Percentiles rank a stretch among this genome's conserved stretches.
phyloP scores from a whole-genome alignment of 257 asterid genomes.

The Lycium barbarum region DNA sequence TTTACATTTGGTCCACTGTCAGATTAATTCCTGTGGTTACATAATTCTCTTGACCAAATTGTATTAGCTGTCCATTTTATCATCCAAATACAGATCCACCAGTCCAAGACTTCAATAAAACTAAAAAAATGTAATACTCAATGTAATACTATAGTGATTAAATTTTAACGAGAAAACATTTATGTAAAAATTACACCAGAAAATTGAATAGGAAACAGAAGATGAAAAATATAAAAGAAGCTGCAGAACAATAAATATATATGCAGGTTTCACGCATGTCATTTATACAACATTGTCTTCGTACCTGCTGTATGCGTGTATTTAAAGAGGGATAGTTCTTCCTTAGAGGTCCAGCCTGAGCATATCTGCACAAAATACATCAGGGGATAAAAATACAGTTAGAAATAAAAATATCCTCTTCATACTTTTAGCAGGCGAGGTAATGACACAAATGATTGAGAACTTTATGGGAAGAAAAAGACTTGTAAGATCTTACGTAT shows the following conservation, averaged over 20 bases:
- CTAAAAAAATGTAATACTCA: conserved; percentile 11
- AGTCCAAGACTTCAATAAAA: background rate
- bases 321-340: background rate
- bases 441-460: background rate
- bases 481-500: background rate
- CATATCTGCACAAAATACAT: background rate
- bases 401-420: background rate
- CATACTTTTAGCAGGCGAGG: background rate
- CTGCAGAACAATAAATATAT: background rate
- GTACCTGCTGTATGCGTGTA: background rate
- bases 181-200: background rate
- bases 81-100: background rate
- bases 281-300: background rate
- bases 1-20: background rate
- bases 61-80: background rate
- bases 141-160: background rate
- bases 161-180: background rate
- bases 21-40: background rate
- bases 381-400: background rate
- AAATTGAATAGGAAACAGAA: background rate
- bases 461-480: background rate
- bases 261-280: background rate
- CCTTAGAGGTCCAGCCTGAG: background rate
- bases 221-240: background rate
- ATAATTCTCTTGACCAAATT: background rate